phyloP scores from a whole-genome alignment of 2,329 filamentous ascomycete genomes.

The Fusarium redolens region DNA sequence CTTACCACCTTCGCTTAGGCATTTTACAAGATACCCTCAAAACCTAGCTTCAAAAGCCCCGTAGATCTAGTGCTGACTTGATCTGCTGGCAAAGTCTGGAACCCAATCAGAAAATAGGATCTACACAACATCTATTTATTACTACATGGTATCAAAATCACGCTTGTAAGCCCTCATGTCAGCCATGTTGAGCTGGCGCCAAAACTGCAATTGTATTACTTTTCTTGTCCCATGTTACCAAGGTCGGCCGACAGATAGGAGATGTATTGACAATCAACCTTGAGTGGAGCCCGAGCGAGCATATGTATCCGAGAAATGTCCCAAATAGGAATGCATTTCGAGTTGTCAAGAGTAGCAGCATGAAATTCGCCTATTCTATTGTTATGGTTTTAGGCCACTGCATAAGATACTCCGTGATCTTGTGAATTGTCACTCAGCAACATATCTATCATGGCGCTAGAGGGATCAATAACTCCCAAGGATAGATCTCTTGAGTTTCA shows the following conservation, averaged over 20 bases:
- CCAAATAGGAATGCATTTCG: background rate
- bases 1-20: background rate
- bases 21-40: background rate
- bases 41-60: background rate
- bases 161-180: background rate
- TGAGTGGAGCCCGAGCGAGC: background rate
- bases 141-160: background rate
- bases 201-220: background rate
- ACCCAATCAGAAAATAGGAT: background rate
- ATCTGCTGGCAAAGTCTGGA: background rate
- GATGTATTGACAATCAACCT: background rate
- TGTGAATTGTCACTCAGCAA: background rate
- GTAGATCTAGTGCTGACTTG: slow-evolving; percentile 13
- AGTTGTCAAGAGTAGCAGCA: background rate
- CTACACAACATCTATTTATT: background rate
- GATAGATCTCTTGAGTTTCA: too few species aligned
- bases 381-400: background rate
- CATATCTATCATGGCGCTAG: background rate
- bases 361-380: background rate
- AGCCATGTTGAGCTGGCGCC: background rate
- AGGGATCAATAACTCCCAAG: background rate
- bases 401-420: background rate
- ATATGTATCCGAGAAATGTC: background rate
- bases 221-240: background rate
- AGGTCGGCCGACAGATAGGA: background rate